Percentiles rank a stretch among this genome's conserved stretches.
Conservation (phyloP, 1,284 basidiomycete species). For the Taiwanofungus camphoratus region DNA sequence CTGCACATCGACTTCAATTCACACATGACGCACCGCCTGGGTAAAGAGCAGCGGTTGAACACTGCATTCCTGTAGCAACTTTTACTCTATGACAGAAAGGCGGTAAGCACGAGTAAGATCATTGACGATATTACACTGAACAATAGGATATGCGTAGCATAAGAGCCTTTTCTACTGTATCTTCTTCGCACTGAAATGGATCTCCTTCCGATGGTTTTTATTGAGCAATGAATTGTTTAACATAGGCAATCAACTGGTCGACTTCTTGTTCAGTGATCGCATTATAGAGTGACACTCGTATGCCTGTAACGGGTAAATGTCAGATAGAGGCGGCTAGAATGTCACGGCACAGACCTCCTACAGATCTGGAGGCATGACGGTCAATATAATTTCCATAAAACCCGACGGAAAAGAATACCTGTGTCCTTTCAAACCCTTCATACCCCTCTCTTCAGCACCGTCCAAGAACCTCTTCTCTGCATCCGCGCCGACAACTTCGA, state of each 20-base stretch:
- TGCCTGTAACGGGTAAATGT: constrained; percentile 40
- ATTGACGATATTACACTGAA: too few relatives aligned
- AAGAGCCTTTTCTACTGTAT: too few relatives aligned
- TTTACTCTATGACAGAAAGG: too few relatives aligned
- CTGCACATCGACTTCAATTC: too few relatives aligned
- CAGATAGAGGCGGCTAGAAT: constrained; percentile 18
- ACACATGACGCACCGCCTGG: too few relatives aligned
- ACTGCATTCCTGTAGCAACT: too few relatives aligned
- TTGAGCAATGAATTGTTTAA: constrained; percentile 43
- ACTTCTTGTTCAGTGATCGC: constrained; percentile 82
- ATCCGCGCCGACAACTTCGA: constrained; percentile 66
- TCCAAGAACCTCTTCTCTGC: constrained; percentile 70
- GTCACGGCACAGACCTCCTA: constrained; percentile 45
- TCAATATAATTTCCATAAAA: neutral
- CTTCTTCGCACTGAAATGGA: too few relatives aligned
- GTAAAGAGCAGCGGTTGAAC: too few relatives aligned
- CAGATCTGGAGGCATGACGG: constrained; percentile 36
- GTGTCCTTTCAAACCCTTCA: constrained; percentile 89
- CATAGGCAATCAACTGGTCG: constrained; percentile 56
- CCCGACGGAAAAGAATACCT: constrained; percentile 50
- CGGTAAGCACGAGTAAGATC: too few relatives aligned
- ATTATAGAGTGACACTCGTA: constrained; percentile 93
- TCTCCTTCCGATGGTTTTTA: neutral
- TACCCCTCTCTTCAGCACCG: constrained; percentile 71
- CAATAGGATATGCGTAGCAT: too few relatives aligned